Base-by-base conservation (phyloP, 257 asterid genomes). In the Scutellaria minor region DNA sequence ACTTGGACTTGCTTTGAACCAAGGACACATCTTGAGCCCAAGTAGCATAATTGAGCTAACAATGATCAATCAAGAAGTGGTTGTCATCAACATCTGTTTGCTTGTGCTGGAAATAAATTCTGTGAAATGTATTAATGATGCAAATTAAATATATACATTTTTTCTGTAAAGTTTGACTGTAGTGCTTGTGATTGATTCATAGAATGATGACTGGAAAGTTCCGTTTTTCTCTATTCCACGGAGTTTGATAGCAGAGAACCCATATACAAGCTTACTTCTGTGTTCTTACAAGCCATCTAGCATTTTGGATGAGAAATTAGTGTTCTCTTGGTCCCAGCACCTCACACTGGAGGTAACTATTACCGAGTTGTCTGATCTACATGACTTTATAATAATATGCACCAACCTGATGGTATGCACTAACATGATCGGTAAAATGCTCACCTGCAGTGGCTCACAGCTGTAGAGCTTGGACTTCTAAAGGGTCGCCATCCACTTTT, bases 401-500 rank as follows among this genome's bases (percentile, higher is more conserved):
- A 31, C 37, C 37, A 3, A 31, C 37, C 2, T 31, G 41, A 45
- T 59, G 54, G 42, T 58, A 14, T 60, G 41, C 66, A 53, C 52
- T 68, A 37, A 74, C 54, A 51, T 75, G 41, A 46, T 61, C 59
- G 66, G 69, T 44, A 37, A 66, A 70, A 65, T 72, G 68, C 74
- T 82, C 75, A 55, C 54, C 57, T 80, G 83, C 81, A 95, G 98
- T 95, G 99, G 99, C 92, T 95, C 59, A 66, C 87, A 41, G 96
- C 98, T 55, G 98, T 88, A 69, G 99, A 95, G 89, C 94, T 95
- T 83, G 99, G 92, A 74, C 91, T 95, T 88, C 77, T 95, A 65
- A 95, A 90, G 82, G 99, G 99, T 48, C 97, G 96, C 10, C 99
- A 92, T 84, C 99, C 98, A 14, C 95, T 95, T 75, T 78, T 95